Evolutionary conservation across 345 rosid genomes (phyloP).

Genomic region (Sonneratia alba): DNA sequence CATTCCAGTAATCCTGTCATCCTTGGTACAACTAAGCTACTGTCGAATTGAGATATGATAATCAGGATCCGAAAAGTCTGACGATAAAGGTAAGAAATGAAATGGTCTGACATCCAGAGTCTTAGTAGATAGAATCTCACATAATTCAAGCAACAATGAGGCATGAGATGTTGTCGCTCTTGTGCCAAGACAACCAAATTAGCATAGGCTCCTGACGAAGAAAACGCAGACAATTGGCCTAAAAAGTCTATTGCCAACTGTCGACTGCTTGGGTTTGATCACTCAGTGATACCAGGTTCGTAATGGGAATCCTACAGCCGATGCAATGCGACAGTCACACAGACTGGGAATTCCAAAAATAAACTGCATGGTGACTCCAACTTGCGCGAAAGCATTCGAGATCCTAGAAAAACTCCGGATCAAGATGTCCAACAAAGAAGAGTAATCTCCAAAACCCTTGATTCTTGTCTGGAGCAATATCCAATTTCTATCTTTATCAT

Average conservation of each 20-base stretch:
- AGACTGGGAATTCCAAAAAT: neutral
- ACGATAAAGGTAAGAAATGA: neutral
- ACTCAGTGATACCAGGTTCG: neutral
- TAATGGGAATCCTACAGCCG: neutral
- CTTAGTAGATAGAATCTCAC: neutral
- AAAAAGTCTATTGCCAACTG: too few relatives aligned
- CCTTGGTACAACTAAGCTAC: neutral
- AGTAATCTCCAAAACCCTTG: neutral
- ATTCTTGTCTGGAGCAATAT: neutral
- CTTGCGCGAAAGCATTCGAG: too few relatives aligned
- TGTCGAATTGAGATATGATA: neutral
- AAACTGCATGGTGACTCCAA: too few relatives aligned
- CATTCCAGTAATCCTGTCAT: conserved; percentile 13
- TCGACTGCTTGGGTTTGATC: neutral
- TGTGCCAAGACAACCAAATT: neutral
- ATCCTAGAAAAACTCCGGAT: neutral
- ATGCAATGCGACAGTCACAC: too few relatives aligned
- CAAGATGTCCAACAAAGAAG: neutral
- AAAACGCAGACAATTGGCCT: neutral
- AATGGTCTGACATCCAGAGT: neutral
- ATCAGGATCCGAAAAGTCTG: neutral
- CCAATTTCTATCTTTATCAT: too few relatives aligned
- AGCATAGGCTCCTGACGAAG: neutral
- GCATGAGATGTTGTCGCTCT: neutral
- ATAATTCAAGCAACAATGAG: neutral